Conservation (phyloP, 495 filamentous ascomycete genomes). For the Collariella sp. region DNA sequence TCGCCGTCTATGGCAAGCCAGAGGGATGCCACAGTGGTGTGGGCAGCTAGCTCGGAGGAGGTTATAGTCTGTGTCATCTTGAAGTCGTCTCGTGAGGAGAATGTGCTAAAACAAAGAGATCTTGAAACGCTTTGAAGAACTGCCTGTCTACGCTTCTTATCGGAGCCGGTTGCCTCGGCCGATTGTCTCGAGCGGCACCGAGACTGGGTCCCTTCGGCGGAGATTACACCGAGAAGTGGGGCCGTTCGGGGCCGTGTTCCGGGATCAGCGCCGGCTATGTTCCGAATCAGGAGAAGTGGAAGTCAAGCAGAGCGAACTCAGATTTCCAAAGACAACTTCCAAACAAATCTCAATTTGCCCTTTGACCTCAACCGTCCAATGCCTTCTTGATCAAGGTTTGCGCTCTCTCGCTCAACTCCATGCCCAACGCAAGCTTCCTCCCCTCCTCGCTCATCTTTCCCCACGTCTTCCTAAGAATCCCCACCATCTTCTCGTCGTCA, state of each 20-base stretch:
- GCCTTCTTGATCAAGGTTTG: constrained; percentile 55
- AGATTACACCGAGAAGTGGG: constrained; percentile 9
- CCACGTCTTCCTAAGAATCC: constrained; percentile 75
- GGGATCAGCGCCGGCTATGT: no score
- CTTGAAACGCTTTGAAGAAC: not conserved
- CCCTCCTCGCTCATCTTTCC: constrained; percentile 66
- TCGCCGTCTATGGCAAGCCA: constrained; percentile 68
- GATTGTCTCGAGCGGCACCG: not conserved
- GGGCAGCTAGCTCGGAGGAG: constrained; percentile 38
- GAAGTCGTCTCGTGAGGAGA: not conserved
- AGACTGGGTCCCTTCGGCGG: constrained; percentile 2
- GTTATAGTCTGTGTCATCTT: constrained; percentile 11
- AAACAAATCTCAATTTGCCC: not conserved
- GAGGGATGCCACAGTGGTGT: constrained; percentile 56
- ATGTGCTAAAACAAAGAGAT: not conserved
- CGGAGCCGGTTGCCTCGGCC: not conserved
- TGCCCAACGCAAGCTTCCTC: constrained; percentile 56
- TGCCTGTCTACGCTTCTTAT: not conserved
- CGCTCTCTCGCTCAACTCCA: constrained; percentile 53
- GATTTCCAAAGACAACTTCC: not conserved
- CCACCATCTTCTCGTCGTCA: constrained; percentile 65
- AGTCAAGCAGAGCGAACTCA: not conserved
- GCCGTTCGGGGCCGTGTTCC: not conserved
- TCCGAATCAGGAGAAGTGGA: no score
- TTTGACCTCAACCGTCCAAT: constrained; percentile 26